Percentiles rank a stretch among this genome's conserved stretches.
phyloP scores from a whole-genome alignment of 345 rosid genomes.

The Odontarrhena argentea region DNA sequence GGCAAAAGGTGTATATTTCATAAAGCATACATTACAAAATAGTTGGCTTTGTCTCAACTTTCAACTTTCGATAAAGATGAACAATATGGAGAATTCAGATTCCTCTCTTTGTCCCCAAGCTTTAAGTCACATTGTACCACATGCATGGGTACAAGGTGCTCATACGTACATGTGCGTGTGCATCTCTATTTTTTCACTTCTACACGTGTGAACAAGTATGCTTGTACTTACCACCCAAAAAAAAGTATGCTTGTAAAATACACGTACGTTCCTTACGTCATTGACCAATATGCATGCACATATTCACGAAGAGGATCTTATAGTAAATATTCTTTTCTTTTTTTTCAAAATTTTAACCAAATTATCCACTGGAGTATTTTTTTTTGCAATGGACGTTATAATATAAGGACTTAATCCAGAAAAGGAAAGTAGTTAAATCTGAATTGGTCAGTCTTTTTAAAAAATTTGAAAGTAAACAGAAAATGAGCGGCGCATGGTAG shows the following conservation, averaged over 20 bases:
- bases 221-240: background rate
- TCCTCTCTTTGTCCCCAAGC: slow-evolving; percentile 33
- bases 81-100: slow-evolving; percentile 18
- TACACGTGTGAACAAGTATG: background rate
- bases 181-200: slow-evolving; percentile 7
- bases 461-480: slow-evolving; percentile 6
- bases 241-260: background rate
- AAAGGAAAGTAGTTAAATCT: slow-evolving; percentile 33
- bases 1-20: background rate
- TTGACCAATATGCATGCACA: background rate
- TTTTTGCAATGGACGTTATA: background rate
- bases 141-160: slow-evolving; percentile 30
- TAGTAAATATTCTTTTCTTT: background rate
- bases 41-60: slow-evolving; percentile 11
- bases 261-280: background rate
- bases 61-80: slow-evolving; percentile 29
- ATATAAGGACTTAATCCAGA: slow-evolving; percentile 16
- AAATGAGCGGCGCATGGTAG: slow-evolving; percentile 31
- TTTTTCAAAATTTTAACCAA: too few relatives aligned
- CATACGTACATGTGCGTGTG: slow-evolving; percentile 26
- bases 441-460: slow-evolving; percentile 23
- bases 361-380: background rate
- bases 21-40: slow-evolving; percentile 11
- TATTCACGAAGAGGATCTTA: slow-evolving; percentile 2
- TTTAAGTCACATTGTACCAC: slow-evolving; percentile 37